Evolutionary conservation across 345 rosid genomes (phyloP).

Genomic region (Hevea brasiliensis): DNA sequence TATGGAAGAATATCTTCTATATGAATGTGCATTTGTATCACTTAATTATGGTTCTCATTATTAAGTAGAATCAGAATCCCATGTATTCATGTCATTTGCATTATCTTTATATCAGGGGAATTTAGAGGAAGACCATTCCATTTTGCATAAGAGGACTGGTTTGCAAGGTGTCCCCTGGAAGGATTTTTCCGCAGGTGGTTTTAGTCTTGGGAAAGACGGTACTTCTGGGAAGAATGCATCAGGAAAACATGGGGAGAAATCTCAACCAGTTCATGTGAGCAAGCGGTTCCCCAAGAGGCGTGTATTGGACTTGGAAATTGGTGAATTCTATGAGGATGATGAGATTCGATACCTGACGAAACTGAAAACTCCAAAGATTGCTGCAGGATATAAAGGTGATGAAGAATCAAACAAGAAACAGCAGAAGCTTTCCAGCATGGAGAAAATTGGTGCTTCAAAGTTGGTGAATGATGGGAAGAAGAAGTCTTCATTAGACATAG

Average conservation of each 20-base stretch:
- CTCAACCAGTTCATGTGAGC: slow-evolving; percentile 70
- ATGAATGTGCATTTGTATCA: slow-evolving; percentile 20
- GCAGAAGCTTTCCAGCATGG: slow-evolving; percentile 58
- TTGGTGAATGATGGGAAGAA: slow-evolving; percentile 54
- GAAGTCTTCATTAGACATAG: slow-evolving; percentile 46
- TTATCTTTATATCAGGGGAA: slow-evolving; percentile 49
- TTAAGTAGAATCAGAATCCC: slow-evolving; percentile 20
- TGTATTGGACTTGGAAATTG: slow-evolving; percentile 54
- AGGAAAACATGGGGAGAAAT: slow-evolving; percentile 54
- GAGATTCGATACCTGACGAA: slow-evolving; percentile 89
- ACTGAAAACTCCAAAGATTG: slow-evolving; percentile 55
- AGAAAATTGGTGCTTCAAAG: slow-evolving; percentile 35
- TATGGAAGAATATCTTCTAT: slow-evolving; percentile 31
- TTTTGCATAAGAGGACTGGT: slow-evolving; percentile 51
- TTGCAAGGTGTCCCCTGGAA: slow-evolving; percentile 77
- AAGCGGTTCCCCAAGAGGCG: slow-evolving; percentile 73
- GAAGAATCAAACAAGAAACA: slow-evolving; percentile 60
- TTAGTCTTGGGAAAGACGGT: slow-evolving; percentile 57
- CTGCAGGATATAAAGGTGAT: slow-evolving; percentile 41
- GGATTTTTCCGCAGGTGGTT: slow-evolving; percentile 57
- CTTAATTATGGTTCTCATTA: slow-evolving; percentile 9
- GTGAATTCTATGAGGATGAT: slow-evolving; percentile 66
- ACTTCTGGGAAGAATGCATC: slow-evolving; percentile 40
- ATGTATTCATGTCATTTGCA: slow-evolving; percentile 24
- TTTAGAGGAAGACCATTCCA: slow-evolving; percentile 45